Percentiles rank a stretch among this genome's conserved stretches.
phyloP scores from a whole-genome alignment of 2,329 filamentous ascomycete genomes.

The Paecilomyces fulvus region DNA sequence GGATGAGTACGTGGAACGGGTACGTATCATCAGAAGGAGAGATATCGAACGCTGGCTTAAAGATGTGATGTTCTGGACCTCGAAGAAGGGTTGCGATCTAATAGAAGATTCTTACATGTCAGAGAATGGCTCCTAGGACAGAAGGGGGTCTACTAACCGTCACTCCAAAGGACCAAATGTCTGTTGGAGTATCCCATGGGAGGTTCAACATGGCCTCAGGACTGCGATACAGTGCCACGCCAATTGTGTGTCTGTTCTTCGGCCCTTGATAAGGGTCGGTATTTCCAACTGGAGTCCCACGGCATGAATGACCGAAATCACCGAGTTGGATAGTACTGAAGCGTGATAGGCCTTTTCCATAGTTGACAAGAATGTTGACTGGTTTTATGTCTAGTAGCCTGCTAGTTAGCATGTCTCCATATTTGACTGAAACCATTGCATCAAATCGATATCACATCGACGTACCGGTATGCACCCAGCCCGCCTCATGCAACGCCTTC shows the following conservation, averaged over 20 bases:
- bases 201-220: slow-evolving; percentile 25
- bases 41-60: neutral
- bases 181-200: slow-evolving; percentile 28
- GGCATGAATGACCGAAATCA: neutral
- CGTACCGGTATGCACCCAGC: neutral
- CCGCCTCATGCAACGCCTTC: neutral
- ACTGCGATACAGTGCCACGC: slow-evolving; percentile 30
- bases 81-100: neutral
- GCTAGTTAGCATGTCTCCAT: neutral
- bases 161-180: slow-evolving; percentile 35
- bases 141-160: slow-evolving; percentile 21
- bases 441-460: neutral
- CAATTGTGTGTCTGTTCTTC: slow-evolving; percentile 14
- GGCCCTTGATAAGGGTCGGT: neutral
- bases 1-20: neutral
- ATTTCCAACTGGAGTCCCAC: neutral
- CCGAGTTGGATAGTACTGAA: neutral
- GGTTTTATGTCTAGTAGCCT: neutral
- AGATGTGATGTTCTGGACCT: neutral
- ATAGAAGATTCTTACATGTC: neutral
- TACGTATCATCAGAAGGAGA: neutral
- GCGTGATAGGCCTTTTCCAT: neutral
- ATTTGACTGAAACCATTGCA: neutral
- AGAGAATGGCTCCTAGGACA: neutral
- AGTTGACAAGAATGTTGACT: neutral